phyloP scores from a whole-genome alignment of 2,329 filamentous ascomycete species.

The Sporothrix protearum region DNA sequence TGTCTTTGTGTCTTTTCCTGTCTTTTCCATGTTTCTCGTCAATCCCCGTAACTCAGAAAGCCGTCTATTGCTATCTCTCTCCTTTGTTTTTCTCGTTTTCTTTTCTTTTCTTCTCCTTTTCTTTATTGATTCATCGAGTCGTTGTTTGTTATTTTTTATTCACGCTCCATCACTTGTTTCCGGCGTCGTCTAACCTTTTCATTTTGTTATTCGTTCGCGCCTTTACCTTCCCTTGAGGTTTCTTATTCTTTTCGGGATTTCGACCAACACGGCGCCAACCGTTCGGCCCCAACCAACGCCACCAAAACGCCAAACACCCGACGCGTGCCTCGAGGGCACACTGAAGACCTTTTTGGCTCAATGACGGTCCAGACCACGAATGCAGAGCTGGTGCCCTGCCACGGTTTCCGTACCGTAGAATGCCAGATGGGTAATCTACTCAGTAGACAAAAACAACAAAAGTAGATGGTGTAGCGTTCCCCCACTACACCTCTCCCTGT shows the following conservation, averaged over 20 bases:
- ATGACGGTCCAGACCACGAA: slow-evolving; percentile 6
- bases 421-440: too few relatives aligned
- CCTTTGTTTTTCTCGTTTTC: neutral
- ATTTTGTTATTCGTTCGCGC: too few relatives aligned
- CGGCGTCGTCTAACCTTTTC: neutral
- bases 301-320: neutral
- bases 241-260: neutral
- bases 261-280: neutral
- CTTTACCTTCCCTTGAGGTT: neutral
- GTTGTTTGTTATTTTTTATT: too few relatives aligned
- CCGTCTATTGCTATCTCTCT: too few relatives aligned
- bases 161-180: neutral
- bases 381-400: slow-evolving; percentile 5
- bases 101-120: neutral
- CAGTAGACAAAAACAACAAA: too few relatives aligned
- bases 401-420: too few relatives aligned
- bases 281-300: neutral
- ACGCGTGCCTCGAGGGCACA: neutral
- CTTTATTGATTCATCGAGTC: neutral
- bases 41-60: too few relatives aligned
- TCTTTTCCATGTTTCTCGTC: too few relatives aligned
- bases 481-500: too few relatives aligned
- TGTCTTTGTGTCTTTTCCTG: too few relatives aligned
- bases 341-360: neutral
- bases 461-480: too few relatives aligned